Evolutionary conservation across 1,284 basidiomycete species (phyloP), one percentile per base, ranked within the genome.

Genomic region (Sanghuangporus baumii): DNA sequence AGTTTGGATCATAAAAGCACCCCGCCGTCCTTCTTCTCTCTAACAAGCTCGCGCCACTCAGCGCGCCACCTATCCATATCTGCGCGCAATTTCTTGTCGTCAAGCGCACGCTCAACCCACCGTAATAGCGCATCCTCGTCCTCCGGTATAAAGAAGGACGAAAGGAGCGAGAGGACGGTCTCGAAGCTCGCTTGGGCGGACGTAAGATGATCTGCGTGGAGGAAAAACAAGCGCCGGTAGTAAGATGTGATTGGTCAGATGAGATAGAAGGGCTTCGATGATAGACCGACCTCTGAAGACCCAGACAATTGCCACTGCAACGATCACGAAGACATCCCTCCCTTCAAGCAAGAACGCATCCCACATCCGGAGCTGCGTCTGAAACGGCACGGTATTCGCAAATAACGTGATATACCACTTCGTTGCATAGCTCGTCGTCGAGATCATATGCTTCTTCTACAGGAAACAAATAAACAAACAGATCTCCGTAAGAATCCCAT

Each of bases 381-480:
- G 91, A 73, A 97, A 99, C 12, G 96, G 95, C n/a, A 99, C 88
- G 1, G 91, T 91, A 72, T 97, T 98, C 59, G 94, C 87, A 70
- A 96, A 96, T 16, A 99, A 79, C 1, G 97, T 99, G 74, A 99
- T 99, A 75, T 98, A 99, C 96, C 96, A 99, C 74, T 98, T 98
- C 1, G 96, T 98, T 37, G 94, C 96, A 74, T 96, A 99, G 16
- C 93, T 88, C 46, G 94, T 96, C 3, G 93, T 94, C 5, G 90
- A 91, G 66, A 99, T 90, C 83, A 86, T 90, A 68, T 97, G 88
- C 66, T 85, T 88, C 76, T 88, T 85, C 81, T 82, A 67, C 12
- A 6, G 6, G 23, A 11, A n/a, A 16, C 20, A 23, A n/a, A 7
- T 9, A 9, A 18, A 43, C 41, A 12, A 43, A 43, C 41, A 16